Evolutionary conservation across 257 asterid species (phyloP).

Genomic region (Scutellaria baicalensis): DNA sequence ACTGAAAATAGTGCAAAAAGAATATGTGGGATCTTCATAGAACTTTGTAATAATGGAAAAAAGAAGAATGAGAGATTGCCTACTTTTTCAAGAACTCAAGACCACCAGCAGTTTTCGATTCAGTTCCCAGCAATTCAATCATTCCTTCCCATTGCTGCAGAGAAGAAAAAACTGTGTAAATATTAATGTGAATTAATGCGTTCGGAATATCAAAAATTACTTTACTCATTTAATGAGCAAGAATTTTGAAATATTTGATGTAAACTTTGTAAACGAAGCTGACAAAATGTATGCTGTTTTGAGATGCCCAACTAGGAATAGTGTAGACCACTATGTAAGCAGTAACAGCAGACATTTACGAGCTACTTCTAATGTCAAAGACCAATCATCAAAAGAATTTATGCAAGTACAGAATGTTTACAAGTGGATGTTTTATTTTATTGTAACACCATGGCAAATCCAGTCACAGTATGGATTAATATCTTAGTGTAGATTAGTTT

Average conservation of each 20-base stretch:
- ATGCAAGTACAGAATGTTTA: not conserved
- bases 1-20: not conserved
- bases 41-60: not conserved
- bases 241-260: not conserved
- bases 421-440: not conserved
- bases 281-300: not conserved
- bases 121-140: conserved; percentile 74
- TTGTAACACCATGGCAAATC: not conserved
- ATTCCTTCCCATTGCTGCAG: conserved; percentile 98
- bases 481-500: not conserved
- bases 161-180: not conserved
- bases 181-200: not conserved
- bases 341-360: not conserved
- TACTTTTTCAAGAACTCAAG: conserved; percentile 88
- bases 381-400: not conserved
- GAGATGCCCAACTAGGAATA: not conserved
- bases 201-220: not conserved
- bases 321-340: not conserved
- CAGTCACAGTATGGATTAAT: not conserved
- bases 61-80: conserved; percentile 4
- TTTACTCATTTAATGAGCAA: not conserved
- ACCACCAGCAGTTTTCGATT: conserved; percentile 76
- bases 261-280: not conserved
- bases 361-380: not conserved
- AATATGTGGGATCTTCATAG: not conserved